phyloP scores from a whole-genome alignment of 2,329 filamentous ascomycete species.

The Trichophyton simii region DNA sequence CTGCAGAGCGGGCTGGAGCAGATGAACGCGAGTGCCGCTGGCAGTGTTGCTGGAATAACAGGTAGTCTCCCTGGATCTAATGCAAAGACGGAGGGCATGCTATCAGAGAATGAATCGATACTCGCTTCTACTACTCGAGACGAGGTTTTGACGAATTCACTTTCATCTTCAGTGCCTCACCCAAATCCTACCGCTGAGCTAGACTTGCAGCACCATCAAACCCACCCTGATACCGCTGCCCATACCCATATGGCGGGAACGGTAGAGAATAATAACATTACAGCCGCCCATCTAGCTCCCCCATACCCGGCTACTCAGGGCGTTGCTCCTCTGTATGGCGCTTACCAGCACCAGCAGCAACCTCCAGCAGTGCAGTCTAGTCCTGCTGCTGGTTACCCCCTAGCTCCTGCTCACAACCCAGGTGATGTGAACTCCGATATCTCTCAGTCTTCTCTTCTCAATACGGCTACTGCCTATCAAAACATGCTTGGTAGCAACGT shows the following conservation, averaged over 20 bases:
- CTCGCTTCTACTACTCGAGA: conserved; percentile 1
- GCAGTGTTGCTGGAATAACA: conserved; percentile 14
- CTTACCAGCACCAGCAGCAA: background rate
- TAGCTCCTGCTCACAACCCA: conserved; percentile 11
- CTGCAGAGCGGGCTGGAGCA: conserved; percentile 8
- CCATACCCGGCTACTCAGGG: background rate
- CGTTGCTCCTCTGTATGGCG: background rate
- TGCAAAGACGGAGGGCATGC: conserved; percentile 17
- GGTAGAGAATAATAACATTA: background rate
- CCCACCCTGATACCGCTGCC: background rate
- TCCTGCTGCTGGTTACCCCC: background rate
- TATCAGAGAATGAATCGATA: conserved; percentile 16
- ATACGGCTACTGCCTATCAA: conserved; percentile 37
- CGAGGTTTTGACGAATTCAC: background rate
- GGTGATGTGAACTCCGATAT: conserved; percentile 16
- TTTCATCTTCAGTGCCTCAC: conserved; percentile 3
- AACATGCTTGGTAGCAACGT: conserved; percentile 38
- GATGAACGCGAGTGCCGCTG: conserved; percentile 1
- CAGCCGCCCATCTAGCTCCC: background rate
- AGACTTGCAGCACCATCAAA: background rate
- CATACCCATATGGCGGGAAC: background rate
- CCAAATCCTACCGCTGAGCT: background rate
- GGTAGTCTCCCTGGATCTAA: conserved; percentile 24
- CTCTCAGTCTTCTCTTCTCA: conserved; percentile 13
- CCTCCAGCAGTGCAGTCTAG: background rate